Base-by-base conservation (phyloP, 257 asterid species). In the Salvia rosmarinus region DNA sequence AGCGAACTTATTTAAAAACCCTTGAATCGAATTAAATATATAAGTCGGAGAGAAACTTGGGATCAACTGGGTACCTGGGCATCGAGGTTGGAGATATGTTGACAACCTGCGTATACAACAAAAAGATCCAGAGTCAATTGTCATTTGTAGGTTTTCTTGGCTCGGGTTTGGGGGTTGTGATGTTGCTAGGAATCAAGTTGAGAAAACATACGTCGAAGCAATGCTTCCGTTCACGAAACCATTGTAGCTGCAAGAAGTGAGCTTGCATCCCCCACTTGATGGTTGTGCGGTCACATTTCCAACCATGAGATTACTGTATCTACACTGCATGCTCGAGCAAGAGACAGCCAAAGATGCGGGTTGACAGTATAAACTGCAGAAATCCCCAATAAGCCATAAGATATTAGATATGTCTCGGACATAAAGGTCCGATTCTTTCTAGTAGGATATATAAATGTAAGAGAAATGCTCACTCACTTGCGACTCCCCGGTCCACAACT, bases 291-390 rank as follows among this genome's bases (percentile, higher is more conserved):
- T 91, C 23, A 82, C 37, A 56, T 91, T 95, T 71, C 99, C 99
- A 0, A 95, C 55, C 92, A 91, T 89, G 76, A 95, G 93, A 77
- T 88, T 89, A 71, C 98, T 95, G 61, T 64, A 81, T 73, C 72
- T 81, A 82, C 99, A 95, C 80, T 95, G 99, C 99, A 95, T 91
- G 84, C 98, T 95, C 49, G 99, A 91, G 37, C 99, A 95, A 62
- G 98, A 91, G 82, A 91, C 99, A 1, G 96, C 95, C 75, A 95
- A 70, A 1, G 98, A 85, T 78, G 99, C 96, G n/a, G 98, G 99
- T 81, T 64, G 81, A 80, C 99, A 95, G 77, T 89, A 87, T 68
- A 95, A 85, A 80, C 99, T 95, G 86, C 84, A 76, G 71, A 57
- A 73, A 69, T 6, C 0, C 25, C 70, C 43, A 47, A 34, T 21